Percentiles rank a stretch among this genome's conserved stretches.
These are phyloP conservation scores for Microbotryomycetes sp. DNA, from an alignment of 1,284 basidiomycete genomes.

Conservation along the genomic window DNA sequence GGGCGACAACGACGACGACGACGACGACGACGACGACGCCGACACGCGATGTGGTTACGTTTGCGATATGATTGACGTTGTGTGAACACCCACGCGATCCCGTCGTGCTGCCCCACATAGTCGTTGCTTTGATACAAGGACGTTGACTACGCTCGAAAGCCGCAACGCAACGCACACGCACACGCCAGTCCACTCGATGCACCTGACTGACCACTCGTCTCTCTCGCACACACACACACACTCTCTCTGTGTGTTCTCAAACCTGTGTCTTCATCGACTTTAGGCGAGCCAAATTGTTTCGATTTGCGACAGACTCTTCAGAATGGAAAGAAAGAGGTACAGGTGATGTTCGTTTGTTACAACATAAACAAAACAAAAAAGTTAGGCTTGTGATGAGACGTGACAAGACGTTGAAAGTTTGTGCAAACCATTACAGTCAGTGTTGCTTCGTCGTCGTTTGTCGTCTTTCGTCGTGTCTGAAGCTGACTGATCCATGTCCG, in stretches of 20 bases:
- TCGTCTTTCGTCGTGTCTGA: not conserved
- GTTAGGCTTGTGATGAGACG: slow-evolving; percentile 97
- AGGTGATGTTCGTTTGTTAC: slow-evolving; percentile 80
- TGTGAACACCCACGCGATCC: no score
- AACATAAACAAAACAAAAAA: slow-evolving; percentile 84
- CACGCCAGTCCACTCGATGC: no score
- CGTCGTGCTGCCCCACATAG: no score
- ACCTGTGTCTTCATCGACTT: not conserved
- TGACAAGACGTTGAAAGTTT: slow-evolving; percentile 99
- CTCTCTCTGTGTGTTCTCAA: no score
- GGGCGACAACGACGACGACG: not conserved
- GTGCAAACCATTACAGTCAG: slow-evolving; percentile 94
- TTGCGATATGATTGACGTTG: no score
- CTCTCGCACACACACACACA: not conserved
- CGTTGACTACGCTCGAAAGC: no score
- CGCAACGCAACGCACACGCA: no score
- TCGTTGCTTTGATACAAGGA: no score
- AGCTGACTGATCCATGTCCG: not conserved
- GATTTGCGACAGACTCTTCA: slow-evolving; percentile 69
- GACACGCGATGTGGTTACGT: not conserved
- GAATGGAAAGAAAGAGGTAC: slow-evolving; percentile 99
- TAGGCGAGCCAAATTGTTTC: slow-evolving; percentile 98
- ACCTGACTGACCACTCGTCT: slow-evolving; percentile 3
- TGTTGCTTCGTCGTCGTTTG: slow-evolving; percentile 33
- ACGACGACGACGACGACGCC: not conserved